Evolutionary conservation across 2,329 filamentous ascomycete genomes (phyloP).

Genomic region (Hypoxylon sp.): DNA sequence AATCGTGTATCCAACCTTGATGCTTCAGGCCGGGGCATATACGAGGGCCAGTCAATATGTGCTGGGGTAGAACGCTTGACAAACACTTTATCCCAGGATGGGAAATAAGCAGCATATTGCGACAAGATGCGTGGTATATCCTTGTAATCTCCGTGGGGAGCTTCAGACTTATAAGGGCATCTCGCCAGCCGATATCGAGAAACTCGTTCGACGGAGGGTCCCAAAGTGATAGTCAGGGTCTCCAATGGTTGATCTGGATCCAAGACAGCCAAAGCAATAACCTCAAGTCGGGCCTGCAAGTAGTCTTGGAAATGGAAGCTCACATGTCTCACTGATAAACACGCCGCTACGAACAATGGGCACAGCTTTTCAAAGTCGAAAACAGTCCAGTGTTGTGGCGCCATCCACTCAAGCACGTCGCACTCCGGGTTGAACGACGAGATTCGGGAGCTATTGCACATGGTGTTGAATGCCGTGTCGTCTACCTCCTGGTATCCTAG

Average conservation of each 20-base stretch:
- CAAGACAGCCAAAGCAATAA: slow-evolving; percentile 37
- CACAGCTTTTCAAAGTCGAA: not conserved
- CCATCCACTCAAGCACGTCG: slow-evolving; percentile 43
- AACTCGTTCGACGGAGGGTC: not conserved
- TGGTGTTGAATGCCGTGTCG: slow-evolving; percentile 9
- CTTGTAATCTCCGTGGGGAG: not conserved
- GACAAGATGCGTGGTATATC: slow-evolving; percentile 14
- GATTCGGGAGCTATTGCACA: slow-evolving; percentile 25
- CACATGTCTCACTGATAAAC: slow-evolving; percentile 43
- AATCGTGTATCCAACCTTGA: slow-evolving; percentile 13
- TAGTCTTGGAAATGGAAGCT: slow-evolving; percentile 36
- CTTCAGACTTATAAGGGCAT: slow-evolving; percentile 11
- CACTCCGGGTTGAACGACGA: slow-evolving; percentile 29
- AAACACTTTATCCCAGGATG: slow-evolving; percentile 2
- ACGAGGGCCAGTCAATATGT: not conserved
- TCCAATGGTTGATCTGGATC: slow-evolving; percentile 31
- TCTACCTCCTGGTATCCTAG: not conserved
- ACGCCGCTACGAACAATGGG: slow-evolving; percentile 44
- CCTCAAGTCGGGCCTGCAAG: slow-evolving; percentile 35
- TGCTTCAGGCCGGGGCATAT: not conserved
- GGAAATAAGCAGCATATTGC: slow-evolving; percentile 21
- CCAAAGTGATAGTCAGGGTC: slow-evolving; percentile 25
- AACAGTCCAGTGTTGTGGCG: slow-evolving; percentile 37
- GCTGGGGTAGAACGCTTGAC: not conserved
- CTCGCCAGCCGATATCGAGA: slow-evolving; percentile 23